Base-by-base conservation (phyloP, 208 protist genomes). In the Acanthamoeba triangularis region DNA sequence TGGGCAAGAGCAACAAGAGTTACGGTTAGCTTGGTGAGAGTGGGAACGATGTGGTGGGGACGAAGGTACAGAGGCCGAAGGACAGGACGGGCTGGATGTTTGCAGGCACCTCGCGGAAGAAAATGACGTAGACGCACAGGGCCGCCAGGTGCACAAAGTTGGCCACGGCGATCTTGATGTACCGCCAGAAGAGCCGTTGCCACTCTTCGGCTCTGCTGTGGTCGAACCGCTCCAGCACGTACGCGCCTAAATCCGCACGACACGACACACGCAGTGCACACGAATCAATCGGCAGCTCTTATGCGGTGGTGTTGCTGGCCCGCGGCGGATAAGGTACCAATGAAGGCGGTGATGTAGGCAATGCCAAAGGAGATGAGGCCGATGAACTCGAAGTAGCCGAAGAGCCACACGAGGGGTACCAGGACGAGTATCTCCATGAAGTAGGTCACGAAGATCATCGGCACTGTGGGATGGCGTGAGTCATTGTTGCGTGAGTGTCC, bases 321-420 rank as follows among this genome's bases (percentile, higher is more conserved):
- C n/a, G n/a, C n/a, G n/a, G 37, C 3, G 37, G 37, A 41, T 41
- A 41, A 41, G 37, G 13, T 90, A 90, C 87, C 87, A 8, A 93
- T 25, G 87, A 78, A 93, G 23, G 87, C 47, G 23, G 37, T 93
- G 16, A 30, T 76, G 47, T 93, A 93, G 35, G 59, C 16, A 28
- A 93, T 65, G 59, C 61, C 37, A 10, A 93, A 74, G 10, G 61
- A 93, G 35, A 74, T 74, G 59, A 93, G 61, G 30, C 87, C 87
- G 59, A 93, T 76, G 59, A 93, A 93, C 61, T 54, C 41, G 35
- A 93, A 93, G 63, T 93, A 93, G 37, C 87, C 87, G 20, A 90
- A 90, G 20, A 90, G 80, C 28, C 14, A 47, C 14, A 90, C 80
- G n/a, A 90, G 25, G 13, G 54, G 49, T 8, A 63, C 80, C 13